These are phyloP conservation scores for Apiospora koreana DNA, from an alignment of 2,329 filamentous ascomycete genomes.

Conservation along the genomic window DNA sequence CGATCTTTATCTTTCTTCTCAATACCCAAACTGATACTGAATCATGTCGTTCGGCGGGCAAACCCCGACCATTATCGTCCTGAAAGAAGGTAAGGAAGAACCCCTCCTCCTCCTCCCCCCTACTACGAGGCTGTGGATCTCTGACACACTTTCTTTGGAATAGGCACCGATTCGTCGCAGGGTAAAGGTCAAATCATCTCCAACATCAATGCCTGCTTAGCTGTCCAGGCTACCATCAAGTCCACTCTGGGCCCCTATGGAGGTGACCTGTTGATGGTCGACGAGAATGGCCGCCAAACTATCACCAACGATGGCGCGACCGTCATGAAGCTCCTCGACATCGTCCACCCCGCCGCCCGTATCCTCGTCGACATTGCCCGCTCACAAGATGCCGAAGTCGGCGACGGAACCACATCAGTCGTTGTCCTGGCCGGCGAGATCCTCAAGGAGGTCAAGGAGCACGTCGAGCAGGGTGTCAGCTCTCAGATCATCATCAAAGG, in stretches of 20 bases:
- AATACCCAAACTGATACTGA: not conserved
- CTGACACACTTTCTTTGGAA: constrained; percentile 14
- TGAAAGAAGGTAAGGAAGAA: constrained; percentile 81
- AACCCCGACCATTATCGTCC: constrained; percentile 95
- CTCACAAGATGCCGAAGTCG: constrained; percentile 98
- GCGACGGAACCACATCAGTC: constrained; percentile 96
- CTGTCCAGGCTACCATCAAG: constrained; percentile 94
- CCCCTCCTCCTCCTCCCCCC: constrained; percentile 25
- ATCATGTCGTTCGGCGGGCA: constrained; percentile 94
- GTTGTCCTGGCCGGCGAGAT: constrained; percentile 98
- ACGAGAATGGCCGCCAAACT: constrained; percentile 92
- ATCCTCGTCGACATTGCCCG: constrained; percentile 98
- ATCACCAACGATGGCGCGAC: constrained; percentile 99
- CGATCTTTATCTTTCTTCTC: not conserved
- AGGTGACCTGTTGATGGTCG: constrained; percentile 92
- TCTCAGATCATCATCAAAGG: constrained; percentile 98
- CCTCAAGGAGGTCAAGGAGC: constrained; percentile 92
- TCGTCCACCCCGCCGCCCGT: constrained; percentile 94
- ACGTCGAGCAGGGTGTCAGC: constrained; percentile 95
- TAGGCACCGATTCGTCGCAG: constrained; percentile 96
- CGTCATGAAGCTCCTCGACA: constrained; percentile 99
- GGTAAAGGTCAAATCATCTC: constrained; percentile 95
- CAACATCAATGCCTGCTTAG: constrained; percentile 97
- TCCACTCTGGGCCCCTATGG: constrained; percentile 95
- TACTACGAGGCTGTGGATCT: constrained; percentile 21